These are phyloP conservation scores for Pseudogymnoascus pannorum DNA, from an alignment of 2,329 filamentous ascomycete genomes.

Conservation along the genomic window DNA sequence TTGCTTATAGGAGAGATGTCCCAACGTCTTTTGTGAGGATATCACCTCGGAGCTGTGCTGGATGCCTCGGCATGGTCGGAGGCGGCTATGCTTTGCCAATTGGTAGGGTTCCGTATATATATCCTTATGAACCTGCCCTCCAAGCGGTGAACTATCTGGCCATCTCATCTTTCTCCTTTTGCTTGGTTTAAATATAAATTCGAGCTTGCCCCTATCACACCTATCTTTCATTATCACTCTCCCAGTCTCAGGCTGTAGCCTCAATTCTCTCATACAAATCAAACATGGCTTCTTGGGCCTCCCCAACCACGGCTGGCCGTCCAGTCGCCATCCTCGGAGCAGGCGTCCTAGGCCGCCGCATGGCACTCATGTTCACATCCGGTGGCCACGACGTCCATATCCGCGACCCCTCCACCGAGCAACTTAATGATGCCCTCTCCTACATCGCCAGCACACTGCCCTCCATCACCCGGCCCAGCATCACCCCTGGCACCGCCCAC, in stretches of 20 bases:
- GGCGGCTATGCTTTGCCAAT: not conserved
- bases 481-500: conserved; percentile 6
- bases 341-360: conserved; percentile 38
- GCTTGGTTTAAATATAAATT: not conserved
- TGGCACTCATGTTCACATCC: conserved; percentile 34
- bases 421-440: conserved; percentile 31
- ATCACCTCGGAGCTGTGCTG: not conserved
- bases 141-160: not conserved
- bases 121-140: not conserved
- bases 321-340: conserved; percentile 35
- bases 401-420: conserved; percentile 34
- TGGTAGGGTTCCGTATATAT: not conserved
- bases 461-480: conserved; percentile 8
- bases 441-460: conserved; percentile 34
- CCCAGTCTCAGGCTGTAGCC: not conserved
- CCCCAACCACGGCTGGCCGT: conserved; percentile 22
- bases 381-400: conserved; percentile 38
- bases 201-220: not conserved
- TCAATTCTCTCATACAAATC: not conserved
- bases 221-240: not conserved
- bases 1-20: not conserved
- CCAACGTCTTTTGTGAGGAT: not conserved
- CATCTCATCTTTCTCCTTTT: not conserved
- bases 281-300: conserved; percentile 12
- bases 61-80: not conserved